phyloP scores from a whole-genome alignment of 805 yeast species.

The Saccharomycopsis capsularis region DNA sequence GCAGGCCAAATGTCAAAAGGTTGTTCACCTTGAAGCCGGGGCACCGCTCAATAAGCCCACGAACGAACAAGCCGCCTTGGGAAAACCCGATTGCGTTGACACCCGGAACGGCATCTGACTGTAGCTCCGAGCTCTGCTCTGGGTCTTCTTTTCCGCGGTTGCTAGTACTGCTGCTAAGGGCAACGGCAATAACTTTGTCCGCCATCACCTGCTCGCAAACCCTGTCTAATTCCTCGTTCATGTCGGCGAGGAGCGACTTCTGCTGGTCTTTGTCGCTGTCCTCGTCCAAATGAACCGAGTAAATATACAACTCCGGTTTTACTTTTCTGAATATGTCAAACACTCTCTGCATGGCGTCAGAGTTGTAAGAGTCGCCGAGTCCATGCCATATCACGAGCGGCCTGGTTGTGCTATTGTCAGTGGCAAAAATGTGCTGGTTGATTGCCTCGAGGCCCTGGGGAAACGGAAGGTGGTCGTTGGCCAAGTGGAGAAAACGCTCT shows the following conservation, averaged over 20 bases:
- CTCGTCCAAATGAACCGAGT: conserved; percentile 45
- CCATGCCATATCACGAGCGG: conserved; percentile 83
- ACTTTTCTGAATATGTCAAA: conserved; percentile 35
- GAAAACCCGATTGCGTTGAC: conserved; percentile 75
- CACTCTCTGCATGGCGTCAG: conserved; percentile 48
- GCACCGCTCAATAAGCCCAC: conserved; percentile 61
- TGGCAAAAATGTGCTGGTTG: too few species aligned
- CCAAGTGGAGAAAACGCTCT: too few species aligned
- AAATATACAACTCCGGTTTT: conserved; percentile 45
- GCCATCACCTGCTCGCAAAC: conserved; percentile 49
- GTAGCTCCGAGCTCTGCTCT: not conserved
- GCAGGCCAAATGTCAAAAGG: conserved; percentile 71
- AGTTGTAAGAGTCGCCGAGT: conserved; percentile 66
- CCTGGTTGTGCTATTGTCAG: too few species aligned
- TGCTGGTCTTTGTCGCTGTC: conserved; percentile 48
- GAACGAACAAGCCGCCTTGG: conserved; percentile 76
- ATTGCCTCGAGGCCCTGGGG: too few species aligned
- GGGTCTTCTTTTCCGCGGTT: too few species aligned
- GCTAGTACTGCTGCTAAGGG: not conserved
- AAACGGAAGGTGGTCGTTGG: too few species aligned
- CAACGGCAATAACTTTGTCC: conserved; percentile 36
- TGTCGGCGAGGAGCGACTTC: conserved; percentile 52
- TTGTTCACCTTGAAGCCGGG: conserved; percentile 38
- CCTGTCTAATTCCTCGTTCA: conserved; percentile 44
- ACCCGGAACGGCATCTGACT: conserved; percentile 31